A percentile compares a stretch with the other conserved stretches of the same genome.
These are phyloP conservation scores for Eutrema salsugineum DNA, from an alignment of 441 rosid genomes.

Conservation along the genomic window DNA sequence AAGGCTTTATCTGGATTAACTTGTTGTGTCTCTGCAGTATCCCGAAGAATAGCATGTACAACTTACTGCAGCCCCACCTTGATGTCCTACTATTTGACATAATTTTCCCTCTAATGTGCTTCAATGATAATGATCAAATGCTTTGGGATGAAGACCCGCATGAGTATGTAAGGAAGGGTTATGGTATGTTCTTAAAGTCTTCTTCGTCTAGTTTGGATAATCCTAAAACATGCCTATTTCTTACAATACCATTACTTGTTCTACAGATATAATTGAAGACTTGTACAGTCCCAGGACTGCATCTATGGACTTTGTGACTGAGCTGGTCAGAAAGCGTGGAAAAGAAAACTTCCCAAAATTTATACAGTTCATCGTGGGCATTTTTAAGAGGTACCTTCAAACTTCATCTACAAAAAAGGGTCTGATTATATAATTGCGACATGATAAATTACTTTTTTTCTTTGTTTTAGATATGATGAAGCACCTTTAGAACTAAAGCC, in stretches of 20 bases:
- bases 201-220: conserved; percentile 13
- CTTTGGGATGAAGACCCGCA: conserved; percentile 99
- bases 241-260: conserved; percentile 11
- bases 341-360: conserved; percentile 74
- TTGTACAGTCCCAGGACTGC: conserved; percentile 89
- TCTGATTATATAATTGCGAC: not conserved
- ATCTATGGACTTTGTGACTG: conserved; percentile 85
- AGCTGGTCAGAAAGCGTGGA: conserved; percentile 84
- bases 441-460: not conserved
- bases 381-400: conserved; percentile 56
- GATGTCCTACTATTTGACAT: conserved; percentile 89
- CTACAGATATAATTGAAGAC: conserved; percentile 83
- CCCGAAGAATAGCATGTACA: conserved; percentile 82
- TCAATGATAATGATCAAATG: conserved; percentile 94
- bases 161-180: conserved; percentile 99
- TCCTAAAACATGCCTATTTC: not conserved
- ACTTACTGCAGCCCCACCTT: conserved; percentile 78
- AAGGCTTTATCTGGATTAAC: not conserved
- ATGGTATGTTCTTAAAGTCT: conserved; percentile 57
- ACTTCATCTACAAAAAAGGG: conserved; percentile 13
- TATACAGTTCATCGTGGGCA: conserved; percentile 63
- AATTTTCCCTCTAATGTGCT: conserved; percentile 96
- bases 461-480: conserved; percentile 54
- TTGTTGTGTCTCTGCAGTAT: conserved; percentile 52
- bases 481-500: conserved; percentile 57